A percentile compares a stretch with the other conserved stretches of the same genome.
phyloP scores from a whole-genome alignment of 1,284 basidiomycete species.

The Malassezia obtusa region DNA sequence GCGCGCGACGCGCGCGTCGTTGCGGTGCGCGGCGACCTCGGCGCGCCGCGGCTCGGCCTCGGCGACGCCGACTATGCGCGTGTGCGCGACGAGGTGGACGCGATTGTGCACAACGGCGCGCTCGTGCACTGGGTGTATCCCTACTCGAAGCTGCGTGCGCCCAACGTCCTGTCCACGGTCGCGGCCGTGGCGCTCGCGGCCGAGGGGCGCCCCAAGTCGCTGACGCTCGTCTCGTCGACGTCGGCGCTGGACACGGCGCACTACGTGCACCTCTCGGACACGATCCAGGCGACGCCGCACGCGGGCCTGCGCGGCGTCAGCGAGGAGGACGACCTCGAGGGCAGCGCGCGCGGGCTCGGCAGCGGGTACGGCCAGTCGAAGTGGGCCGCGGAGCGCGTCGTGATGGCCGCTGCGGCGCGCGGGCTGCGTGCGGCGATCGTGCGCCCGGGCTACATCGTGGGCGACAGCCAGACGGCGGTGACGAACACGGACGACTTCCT shows the following conservation, averaged over 20 bases:
- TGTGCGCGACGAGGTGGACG: slow-evolving; percentile 67
- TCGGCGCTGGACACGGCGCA: slow-evolving; percentile 82
- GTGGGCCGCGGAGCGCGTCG: slow-evolving; percentile 92
- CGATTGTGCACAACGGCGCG: slow-evolving; percentile 88
- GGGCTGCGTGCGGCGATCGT: slow-evolving; percentile 81
- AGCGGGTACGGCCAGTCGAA: slow-evolving; percentile 96
- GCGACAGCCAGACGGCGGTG: slow-evolving; percentile 67
- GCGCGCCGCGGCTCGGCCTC: slow-evolving; percentile 66
- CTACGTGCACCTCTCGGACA: slow-evolving; percentile 77
- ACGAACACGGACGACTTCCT: slow-evolving; percentile 99
- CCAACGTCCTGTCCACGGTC: slow-evolving; percentile 84
- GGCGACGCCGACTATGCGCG: slow-evolving; percentile 59
- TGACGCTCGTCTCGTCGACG: slow-evolving; percentile 90
- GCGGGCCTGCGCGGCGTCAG: slow-evolving; percentile 57
- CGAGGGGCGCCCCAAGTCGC: slow-evolving; percentile 59
- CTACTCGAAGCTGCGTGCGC: slow-evolving; percentile 79
- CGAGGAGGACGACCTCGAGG: slow-evolving; percentile 84
- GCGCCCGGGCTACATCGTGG: slow-evolving; percentile 90
- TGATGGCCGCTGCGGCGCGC: slow-evolving; percentile 77
- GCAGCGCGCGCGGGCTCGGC: slow-evolving; percentile 64
- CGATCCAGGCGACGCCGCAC: slow-evolving; percentile 17
- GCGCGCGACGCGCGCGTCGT: slow-evolving; percentile 61
- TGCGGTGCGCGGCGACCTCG: slow-evolving; percentile 79
- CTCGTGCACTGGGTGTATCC: slow-evolving; percentile 99
- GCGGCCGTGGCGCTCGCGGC: slow-evolving; percentile 70